Evolutionary conservation across 305 asterid genomes (phyloP).

Genomic region (Rubia tinctorum): DNA sequence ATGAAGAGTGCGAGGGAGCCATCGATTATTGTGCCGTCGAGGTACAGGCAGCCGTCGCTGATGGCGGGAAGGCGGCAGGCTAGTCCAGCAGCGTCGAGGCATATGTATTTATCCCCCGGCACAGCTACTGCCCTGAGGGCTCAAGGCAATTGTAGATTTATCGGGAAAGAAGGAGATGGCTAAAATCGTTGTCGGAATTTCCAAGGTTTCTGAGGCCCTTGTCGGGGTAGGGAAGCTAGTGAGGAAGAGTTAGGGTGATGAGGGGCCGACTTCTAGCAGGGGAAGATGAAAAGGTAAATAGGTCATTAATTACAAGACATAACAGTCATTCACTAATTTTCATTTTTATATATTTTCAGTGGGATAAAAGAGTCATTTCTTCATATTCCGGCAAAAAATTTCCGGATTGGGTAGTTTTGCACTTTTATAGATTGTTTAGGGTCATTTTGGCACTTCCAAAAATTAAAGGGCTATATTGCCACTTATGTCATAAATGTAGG

Average conservation of each 20-base stretch:
- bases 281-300: no score
- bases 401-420: no score
- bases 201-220: slow-evolving; percentile 65
- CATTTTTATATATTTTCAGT: no score
- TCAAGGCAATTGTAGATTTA: slow-evolving; percentile 58
- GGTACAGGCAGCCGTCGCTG: slow-evolving; percentile 87
- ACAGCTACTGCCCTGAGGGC: slow-evolving; percentile 59
- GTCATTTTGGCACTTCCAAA: no score
- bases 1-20: slow-evolving; percentile 66
- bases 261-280: slow-evolving; percentile 41
- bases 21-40: slow-evolving; percentile 75
- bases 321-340: no score
- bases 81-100: slow-evolving; percentile 61
- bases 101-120: slow-evolving; percentile 81
- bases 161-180: slow-evolving; percentile 76
- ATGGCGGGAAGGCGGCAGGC: slow-evolving; percentile 63
- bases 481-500: no score
- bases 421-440: no score
- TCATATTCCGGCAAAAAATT: no score
- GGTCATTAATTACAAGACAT: no score
- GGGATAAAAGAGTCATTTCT: no score
- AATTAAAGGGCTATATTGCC: no score
- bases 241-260: slow-evolving; percentile 96
- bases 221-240: slow-evolving; percentile 50
- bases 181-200: slow-evolving; percentile 59